A percentile compares a stretch with the other conserved stretches of the same genome.
Evolutionary conservation across 345 rosid species (phyloP).

Genomic region (Geranium brycei): DNA sequence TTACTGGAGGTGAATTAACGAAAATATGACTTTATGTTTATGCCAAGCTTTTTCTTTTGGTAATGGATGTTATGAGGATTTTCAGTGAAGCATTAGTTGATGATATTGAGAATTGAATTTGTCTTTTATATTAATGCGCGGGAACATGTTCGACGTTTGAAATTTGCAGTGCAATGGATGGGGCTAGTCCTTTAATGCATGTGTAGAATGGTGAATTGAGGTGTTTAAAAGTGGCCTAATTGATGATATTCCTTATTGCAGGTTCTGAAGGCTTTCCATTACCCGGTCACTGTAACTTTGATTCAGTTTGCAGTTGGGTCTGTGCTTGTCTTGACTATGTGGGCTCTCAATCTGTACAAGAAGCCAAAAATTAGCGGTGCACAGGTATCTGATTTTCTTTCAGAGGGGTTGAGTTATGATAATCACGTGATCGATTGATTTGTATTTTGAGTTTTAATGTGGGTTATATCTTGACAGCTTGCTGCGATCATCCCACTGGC

Average conservation of each 20-base stretch:
- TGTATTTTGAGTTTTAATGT: slow-evolving; percentile 7
- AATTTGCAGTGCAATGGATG: not conserved
- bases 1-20: not conserved
- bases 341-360: slow-evolving; percentile 68
- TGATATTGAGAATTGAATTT: not conserved
- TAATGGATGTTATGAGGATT: not conserved
- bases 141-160: not conserved
- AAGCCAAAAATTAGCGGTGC: slow-evolving; percentile 58
- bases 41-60: not conserved
- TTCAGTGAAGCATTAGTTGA: not conserved
- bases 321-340: slow-evolving; percentile 55
- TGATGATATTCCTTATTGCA: slow-evolving; percentile 18
- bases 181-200: not conserved
- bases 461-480: slow-evolving; percentile 35
- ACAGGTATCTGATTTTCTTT: slow-evolving; percentile 26
- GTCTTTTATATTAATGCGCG: not conserved
- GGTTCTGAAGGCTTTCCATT: slow-evolving; percentile 77
- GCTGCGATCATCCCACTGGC: slow-evolving; percentile 80
- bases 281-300: slow-evolving; percentile 56
- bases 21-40: not conserved
- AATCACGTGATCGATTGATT: not conserved
- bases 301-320: slow-evolving; percentile 81
- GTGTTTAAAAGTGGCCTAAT: not conserved
- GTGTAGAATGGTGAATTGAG: not conserved
- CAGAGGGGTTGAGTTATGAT: not conserved